A percentile compares a stretch with the other conserved stretches of the same genome.
Conservation (phyloP, 805 yeast genomes). For the Kockiozyma suomiensis region DNA sequence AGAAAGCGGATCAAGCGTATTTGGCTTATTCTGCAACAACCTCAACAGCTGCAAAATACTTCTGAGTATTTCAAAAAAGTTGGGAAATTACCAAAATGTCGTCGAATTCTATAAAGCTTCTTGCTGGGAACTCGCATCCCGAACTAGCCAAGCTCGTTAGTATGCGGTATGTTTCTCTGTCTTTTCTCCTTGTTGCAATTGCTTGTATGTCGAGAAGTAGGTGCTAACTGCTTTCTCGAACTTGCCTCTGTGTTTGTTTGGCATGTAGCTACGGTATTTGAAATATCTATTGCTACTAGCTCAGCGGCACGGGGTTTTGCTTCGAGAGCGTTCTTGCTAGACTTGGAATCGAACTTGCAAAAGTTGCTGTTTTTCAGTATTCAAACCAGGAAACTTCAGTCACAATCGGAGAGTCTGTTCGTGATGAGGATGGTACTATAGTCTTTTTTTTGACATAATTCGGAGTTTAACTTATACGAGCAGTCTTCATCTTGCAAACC, state of each 20-base stretch:
- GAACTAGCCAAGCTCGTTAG: slow-evolving; percentile 76
- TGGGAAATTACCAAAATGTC: no score
- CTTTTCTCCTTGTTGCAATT: background rate
- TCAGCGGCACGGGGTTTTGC: background rate
- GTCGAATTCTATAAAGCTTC: slow-evolving; percentile 57
- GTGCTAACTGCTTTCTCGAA: background rate
- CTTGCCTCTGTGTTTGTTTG: background rate
- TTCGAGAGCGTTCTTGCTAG: slow-evolving; percentile 35
- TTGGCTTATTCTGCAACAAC: background rate
- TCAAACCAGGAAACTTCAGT: slow-evolving; percentile 89
- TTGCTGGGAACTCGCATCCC: slow-evolving; percentile 68
- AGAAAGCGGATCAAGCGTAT: background rate
- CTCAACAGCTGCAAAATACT: no score
- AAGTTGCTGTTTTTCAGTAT: slow-evolving; percentile 80
- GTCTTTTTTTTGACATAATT: background rate
- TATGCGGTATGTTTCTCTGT: slow-evolving; percentile 42
- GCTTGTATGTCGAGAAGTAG: background rate
- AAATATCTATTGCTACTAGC: no score
- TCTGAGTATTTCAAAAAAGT: no score
- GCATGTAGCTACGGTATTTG: background rate
- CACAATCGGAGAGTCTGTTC: slow-evolving; percentile 79
- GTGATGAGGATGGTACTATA: slow-evolving; percentile 69
- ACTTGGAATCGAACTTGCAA: slow-evolving; percentile 68
- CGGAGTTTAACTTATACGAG: background rate
- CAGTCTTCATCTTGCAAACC: slow-evolving; percentile 54